Percentiles rank a stretch among this genome's conserved stretches.
These are phyloP conservation scores for Ogataea methylovora DNA, from an alignment of 805 yeast species.

Conservation along the genomic window DNA sequence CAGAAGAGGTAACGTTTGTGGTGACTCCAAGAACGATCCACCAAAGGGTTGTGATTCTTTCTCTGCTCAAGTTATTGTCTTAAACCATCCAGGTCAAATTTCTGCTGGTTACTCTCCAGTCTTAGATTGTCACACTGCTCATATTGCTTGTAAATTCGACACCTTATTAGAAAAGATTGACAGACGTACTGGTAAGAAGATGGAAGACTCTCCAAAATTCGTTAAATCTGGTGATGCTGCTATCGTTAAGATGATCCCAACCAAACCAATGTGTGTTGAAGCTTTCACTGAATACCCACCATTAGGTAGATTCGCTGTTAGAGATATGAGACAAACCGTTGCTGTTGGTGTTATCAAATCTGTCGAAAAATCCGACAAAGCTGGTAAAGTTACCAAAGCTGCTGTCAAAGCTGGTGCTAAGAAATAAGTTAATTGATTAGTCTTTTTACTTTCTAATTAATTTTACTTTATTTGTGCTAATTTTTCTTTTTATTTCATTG, in stretches of 20 bases:
- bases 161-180: conserved; percentile 70
- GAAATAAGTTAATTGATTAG: conserved; percentile 40
- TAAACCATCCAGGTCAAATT: conserved; percentile 91
- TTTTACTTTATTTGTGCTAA: background rate
- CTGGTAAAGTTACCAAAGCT: conserved; percentile 96
- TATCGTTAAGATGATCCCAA: conserved; percentile 80
- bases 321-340: conserved; percentile 99
- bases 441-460: background rate
- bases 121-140: conserved; percentile 88
- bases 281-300: conserved; percentile 93
- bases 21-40: conserved; percentile 87
- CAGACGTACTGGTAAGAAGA: conserved; percentile 88
- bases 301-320: conserved; percentile 96
- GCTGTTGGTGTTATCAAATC: conserved; percentile 99
- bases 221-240: conserved; percentile 97
- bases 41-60: conserved; percentile 73
- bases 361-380: conserved; percentile 73
- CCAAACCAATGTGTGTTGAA: conserved; percentile 94
- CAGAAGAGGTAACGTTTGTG: conserved; percentile 89
- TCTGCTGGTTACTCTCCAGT: conserved; percentile 90
- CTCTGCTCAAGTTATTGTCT: conserved; percentile 75
- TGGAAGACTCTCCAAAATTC: conserved; percentile 86
- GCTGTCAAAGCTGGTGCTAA: conserved; percentile 69
- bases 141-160: conserved; percentile 84
- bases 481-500: background rate